Evolutionary conservation across 352 stramenopile species (phyloP), one percentile per base, ranked within the genome.

Genomic region (Phytophthora palmivora): DNA sequence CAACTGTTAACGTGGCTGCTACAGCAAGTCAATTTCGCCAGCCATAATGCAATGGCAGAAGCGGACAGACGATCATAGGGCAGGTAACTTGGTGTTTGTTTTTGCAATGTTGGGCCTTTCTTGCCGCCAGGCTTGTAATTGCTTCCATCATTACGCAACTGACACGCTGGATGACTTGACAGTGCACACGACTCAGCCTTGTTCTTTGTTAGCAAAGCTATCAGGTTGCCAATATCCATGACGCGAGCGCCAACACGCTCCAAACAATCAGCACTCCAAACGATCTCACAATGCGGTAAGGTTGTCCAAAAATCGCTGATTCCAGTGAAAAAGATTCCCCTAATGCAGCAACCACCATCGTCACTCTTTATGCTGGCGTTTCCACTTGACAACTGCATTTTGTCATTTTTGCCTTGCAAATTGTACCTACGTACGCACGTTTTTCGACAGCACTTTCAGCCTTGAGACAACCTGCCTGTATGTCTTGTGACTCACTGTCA

Each of bases 371-470:
- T 57, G 15, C 2, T 4, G 5, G 6, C 2, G 60, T 69, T 64
- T 38, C 45, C n/a, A 21, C 14, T 58, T 63, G 8, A 7, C 6
- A 34, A 28, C 24, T 28, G 30, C 11, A 4, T 12, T 34, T 34
- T 34, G 4, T 28, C 57, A 68, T 28, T 41, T 53, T 42, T 32
- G 26, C 24, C 24, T 12, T 34, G 0, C 33, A n/a, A 45, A 41
- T 44, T 52, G 32, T 58, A 70, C 54, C 54, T 59, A 70, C 60
- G 39, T 60, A 16, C 53, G 61, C 26, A 53, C 39, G 39, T 43
- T 49, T n/a, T n/a, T n/a, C n/a, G n/a, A n/a, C n/a, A n/a, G n/a
- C n/a, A n/a, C n/a, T n/a, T n/a, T n/a, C n/a, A n/a, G n/a, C n/a
- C n/a, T 50, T 63, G 60, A 51, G 57, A 66, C 57, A 59, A 33